Evolutionary conservation across 208 protist species (phyloP).

Genomic region (Acanthamoeba sp.): DNA sequence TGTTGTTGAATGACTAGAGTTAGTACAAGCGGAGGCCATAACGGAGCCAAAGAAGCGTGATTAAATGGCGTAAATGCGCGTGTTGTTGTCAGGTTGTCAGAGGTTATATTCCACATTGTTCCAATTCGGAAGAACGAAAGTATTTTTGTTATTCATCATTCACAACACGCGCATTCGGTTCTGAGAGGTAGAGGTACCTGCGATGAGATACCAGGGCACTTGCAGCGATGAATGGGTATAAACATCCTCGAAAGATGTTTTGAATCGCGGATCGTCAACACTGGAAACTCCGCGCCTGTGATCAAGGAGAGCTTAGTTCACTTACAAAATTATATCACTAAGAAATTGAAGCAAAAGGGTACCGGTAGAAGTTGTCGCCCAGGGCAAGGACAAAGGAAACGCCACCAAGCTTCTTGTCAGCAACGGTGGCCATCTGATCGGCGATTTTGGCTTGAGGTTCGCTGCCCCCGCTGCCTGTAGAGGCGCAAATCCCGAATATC

Average conservation of each 20-base stretch:
- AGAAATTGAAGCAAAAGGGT: too few species aligned
- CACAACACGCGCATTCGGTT: background rate
- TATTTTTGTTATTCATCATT: conserved; percentile 12
- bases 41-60: background rate
- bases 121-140: conserved; percentile 49
- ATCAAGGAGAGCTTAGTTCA: too few species aligned
- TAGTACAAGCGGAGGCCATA: background rate
- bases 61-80: background rate
- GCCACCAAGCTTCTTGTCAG: background rate
- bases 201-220: conserved; percentile 49
- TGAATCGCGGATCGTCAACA: conserved; percentile 78
- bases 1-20: background rate
- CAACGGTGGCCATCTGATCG: conserved; percentile 55
- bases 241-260: conserved; percentile 77
- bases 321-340: too few species aligned
- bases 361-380: conserved; percentile 84
- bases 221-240: conserved; percentile 62
- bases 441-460: conserved; percentile 69
- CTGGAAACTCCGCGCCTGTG: conserved; percentile 72
- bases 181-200: background rate
- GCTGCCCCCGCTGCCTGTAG: conserved; percentile 39
- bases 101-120: conserved; percentile 54
- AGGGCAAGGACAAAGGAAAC: conserved; percentile 76
- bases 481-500: background rate
- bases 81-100: conserved; percentile 55